Conservation (phyloP, 768 basidiomycete species). For the Suillus fuscotomentosus region DNA sequence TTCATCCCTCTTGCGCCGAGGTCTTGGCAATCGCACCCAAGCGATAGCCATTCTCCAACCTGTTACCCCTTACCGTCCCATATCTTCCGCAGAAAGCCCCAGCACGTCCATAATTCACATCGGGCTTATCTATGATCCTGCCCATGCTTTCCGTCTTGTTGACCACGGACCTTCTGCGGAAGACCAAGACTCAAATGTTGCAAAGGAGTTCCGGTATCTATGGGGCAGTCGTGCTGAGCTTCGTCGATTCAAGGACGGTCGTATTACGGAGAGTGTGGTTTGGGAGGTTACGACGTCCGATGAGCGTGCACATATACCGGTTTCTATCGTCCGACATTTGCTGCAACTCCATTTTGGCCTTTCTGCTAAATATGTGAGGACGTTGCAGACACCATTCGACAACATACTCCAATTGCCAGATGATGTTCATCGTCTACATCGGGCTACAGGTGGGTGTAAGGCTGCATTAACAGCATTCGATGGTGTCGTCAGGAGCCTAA, state of each 20-base stretch:
- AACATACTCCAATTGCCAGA: conserved; percentile 57
- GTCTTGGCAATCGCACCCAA: conserved; percentile 71
- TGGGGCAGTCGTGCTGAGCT: conserved; percentile 95
- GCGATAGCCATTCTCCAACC: conserved; percentile 62
- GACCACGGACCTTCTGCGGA: conserved; percentile 88
- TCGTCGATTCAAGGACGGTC: conserved; percentile 93
- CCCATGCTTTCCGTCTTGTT: conserved; percentile 78
- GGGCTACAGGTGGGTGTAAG: conserved; percentile 57
- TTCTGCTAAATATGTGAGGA: conserved; percentile 44
- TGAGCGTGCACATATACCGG: conserved; percentile 76
- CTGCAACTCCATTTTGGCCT: conserved; percentile 78
- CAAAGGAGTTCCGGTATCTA: conserved; percentile 69
- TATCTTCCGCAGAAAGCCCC: conserved; percentile 56
- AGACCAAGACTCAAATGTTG: conserved; percentile 48
- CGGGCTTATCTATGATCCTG: conserved; percentile 72
- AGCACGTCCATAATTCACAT: conserved; percentile 54
- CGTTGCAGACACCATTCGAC: conserved; percentile 62
- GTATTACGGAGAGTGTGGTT: conserved; percentile 91
- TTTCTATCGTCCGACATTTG: conserved; percentile 70
- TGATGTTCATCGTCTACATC: conserved; percentile 41
- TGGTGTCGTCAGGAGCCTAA: conserved; percentile 69
- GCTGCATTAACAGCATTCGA: conserved; percentile 80
- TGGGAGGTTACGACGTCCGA: conserved; percentile 87
- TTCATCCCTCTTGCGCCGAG: conserved; percentile 51
- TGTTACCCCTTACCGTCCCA: conserved; percentile 41